Conservation (phyloP, 148 eudicot genomes). For the Limonium bicolor region DNA sequence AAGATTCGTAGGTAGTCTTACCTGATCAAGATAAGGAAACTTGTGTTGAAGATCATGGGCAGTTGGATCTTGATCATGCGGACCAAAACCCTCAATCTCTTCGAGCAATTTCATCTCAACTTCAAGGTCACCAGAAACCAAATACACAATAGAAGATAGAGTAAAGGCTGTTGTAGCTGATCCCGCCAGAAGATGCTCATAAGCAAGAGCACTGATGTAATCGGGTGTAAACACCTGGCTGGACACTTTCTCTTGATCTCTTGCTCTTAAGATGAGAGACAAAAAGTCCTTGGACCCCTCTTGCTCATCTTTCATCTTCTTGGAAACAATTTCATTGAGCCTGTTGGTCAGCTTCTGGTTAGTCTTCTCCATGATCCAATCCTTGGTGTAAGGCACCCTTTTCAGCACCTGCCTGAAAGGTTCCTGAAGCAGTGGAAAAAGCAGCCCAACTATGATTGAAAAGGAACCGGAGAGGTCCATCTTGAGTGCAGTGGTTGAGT, state of each 20-base stretch:
- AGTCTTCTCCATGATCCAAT: conserved; percentile 55
- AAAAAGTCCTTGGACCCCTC: conserved; percentile 54
- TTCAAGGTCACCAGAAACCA: conserved; percentile 57
- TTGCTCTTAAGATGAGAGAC: conserved; percentile 58
- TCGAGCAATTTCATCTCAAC: conserved; percentile 63
- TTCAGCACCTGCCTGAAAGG: conserved; percentile 65
- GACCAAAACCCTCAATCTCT: conserved; percentile 72
- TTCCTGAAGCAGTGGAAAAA: conserved; percentile 65
- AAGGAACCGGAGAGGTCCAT: conserved; percentile 90
- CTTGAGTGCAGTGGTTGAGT: conserved; percentile 74
- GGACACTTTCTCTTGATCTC: conserved; percentile 32
- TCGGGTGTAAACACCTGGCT: conserved; percentile 46
- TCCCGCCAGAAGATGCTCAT: conserved; percentile 73
- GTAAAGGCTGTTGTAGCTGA: conserved; percentile 91
- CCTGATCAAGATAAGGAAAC: conserved; percentile 89
- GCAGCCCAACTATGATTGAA: conserved; percentile 63
- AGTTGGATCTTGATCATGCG: conserved; percentile 34
- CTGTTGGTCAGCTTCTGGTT: conserved; percentile 33
- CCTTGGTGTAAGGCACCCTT: conserved; percentile 71
- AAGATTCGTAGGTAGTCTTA: no score
- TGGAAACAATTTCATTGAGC: conserved; percentile 44
- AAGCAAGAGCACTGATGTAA: conserved; percentile 71
- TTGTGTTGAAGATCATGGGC: conserved; percentile 66
- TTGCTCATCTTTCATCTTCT: conserved; percentile 24
- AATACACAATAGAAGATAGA: conserved; percentile 52